phyloP scores from a whole-genome alignment of 2,329 filamentous ascomycete species.

The Tympanopsis confertula region DNA sequence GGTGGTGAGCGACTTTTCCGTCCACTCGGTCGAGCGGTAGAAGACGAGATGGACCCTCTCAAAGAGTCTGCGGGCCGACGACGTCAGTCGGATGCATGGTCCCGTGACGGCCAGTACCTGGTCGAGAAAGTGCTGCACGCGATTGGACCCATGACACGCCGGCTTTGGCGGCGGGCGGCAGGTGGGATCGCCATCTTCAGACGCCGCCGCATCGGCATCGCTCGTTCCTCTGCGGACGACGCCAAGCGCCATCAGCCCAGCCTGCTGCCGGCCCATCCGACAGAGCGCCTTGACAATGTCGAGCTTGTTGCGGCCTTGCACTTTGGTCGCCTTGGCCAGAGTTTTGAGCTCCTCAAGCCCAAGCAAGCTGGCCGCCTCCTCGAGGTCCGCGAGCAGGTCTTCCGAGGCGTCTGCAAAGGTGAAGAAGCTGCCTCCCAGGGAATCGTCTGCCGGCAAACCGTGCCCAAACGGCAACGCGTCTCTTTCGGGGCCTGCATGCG shows the following conservation, averaged over 20 bases:
- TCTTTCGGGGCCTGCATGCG: constrained; percentile 10
- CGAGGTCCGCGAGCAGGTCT: constrained; percentile 61
- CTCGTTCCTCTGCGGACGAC: constrained; percentile 47
- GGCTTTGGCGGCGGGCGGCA: constrained; percentile 12
- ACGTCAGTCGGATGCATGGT: constrained; percentile 71
- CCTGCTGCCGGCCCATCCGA: constrained; percentile 63
- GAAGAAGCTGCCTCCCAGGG: constrained; percentile 44
- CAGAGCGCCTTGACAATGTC: constrained; percentile 65
- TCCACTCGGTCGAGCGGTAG: constrained; percentile 93
- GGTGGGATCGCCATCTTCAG: constrained; percentile 28
- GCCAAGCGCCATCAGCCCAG: constrained; percentile 57
- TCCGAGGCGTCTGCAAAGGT: constrained; percentile 72
- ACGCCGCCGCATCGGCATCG: constrained; percentile 40
- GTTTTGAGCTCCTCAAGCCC: constrained; percentile 78
- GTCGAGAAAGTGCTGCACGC: constrained; percentile 61
- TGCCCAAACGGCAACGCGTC: constrained; percentile 23
- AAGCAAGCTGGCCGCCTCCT: constrained; percentile 73
- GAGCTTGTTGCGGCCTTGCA: constrained; percentile 77
- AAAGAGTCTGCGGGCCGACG: constrained; percentile 66
- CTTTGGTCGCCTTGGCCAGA: constrained; percentile 74
- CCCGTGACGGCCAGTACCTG: constrained; percentile 72
- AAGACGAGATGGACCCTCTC: constrained; percentile 92
- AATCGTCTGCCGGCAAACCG: constrained; percentile 28
- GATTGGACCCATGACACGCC: constrained; percentile 35
- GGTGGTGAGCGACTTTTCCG: constrained; percentile 86